Base-by-base conservation (phyloP, 208 protist genomes). In the Acanthamoeba castellanii region DNA sequence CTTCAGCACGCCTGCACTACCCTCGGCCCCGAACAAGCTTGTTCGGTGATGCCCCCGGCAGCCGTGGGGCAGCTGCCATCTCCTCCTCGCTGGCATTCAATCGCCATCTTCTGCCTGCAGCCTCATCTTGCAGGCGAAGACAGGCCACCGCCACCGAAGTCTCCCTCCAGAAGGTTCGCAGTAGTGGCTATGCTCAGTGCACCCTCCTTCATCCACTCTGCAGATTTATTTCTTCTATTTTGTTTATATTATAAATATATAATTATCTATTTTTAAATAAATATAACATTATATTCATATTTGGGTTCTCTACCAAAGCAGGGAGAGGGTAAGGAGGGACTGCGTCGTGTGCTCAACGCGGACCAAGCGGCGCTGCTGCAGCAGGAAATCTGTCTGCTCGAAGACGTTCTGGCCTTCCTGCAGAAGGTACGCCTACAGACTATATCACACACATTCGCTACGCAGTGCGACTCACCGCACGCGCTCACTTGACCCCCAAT, bases 361-460 rank as follows among this genome's bases (percentile, higher is more conserved):
- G 74, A 82, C 74, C 74, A 82, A 37, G 34, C 30, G 34, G n/a
- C 30, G 7, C 30, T 82, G 32, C 74, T 82, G 74, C 74, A 82
- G 74, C 74, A 82, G 74, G 74, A 82, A 42, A 82, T 82, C 74
- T 20, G 27, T 25, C 42, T 82, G 34, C 45, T 82, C 42, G 74
- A 82, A 11, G 74, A 82, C 45, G 74, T 82, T 20, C 34, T 30
- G 42, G 74, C 74, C 25, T 52, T 82, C 32, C 74, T 82, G 20
- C 30, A 82, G 20, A 82, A 82, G 37, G 74, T 55, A 34, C 32
- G 32, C 64, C 8, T 18, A 18, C 57, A 55, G 50, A 5, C 8
- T 16, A 16, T 5, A 55, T 55, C 50, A 55, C 50, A 55, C n/a
- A n/a, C n/a, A n/a, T n/a, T n/a, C n/a, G n/a, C n/a, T 42, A 42